Evolutionary conservation across 1,284 basidiomycete genomes (phyloP), one percentile per base, ranked within the genome.

Genomic region (Trichosporon coremiiforme): DNA sequence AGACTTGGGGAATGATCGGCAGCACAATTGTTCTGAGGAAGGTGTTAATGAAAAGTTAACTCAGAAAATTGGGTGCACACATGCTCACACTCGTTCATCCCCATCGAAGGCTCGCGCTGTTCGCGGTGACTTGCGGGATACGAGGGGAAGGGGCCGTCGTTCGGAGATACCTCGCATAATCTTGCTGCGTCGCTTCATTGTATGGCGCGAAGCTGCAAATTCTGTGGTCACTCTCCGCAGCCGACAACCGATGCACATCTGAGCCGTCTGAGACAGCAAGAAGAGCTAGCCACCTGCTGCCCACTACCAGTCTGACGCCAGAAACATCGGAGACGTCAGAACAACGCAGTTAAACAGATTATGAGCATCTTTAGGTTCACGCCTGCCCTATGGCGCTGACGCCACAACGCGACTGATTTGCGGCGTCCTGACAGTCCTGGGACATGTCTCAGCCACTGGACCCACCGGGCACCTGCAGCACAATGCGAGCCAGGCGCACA

Each of bases 391-490:
- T n/a, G n/a, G n/a, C n/a, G n/a, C 45, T 13, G 15, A 20, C 45
- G 45, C 45, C 45, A 47, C 45, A 47, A 4, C 45, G 45, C 45
- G 45, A 47, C 45, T 47, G 45, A 47, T 47, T 47, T 47, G 45
- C 45, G n/a, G 45, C 45, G n/a, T 4, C 45, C 45, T 47, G n/a
- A 17, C n/a, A 47, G n/a, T 41, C 38, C 12, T 13, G 38, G 45
- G 13, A n/a, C 45, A 47, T 47, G 45, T 47, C 45, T 47, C 45
- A 47, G 45, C 45, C 45, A 47, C 45, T n/a, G n/a, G n/a, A n/a
- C n/a, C n/a, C n/a, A n/a, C n/a, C n/a, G n/a, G n/a, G n/a, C n/a
- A n/a, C n/a, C n/a, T n/a, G n/a, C n/a, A n/a, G n/a, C n/a, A n/a
- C n/a, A n/a, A n/a, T n/a, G n/a, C n/a, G n/a, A n/a, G n/a, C n/a